Base-by-base conservation (phyloP, 805 yeast species). In the Teunomyces gatunensis region DNA sequence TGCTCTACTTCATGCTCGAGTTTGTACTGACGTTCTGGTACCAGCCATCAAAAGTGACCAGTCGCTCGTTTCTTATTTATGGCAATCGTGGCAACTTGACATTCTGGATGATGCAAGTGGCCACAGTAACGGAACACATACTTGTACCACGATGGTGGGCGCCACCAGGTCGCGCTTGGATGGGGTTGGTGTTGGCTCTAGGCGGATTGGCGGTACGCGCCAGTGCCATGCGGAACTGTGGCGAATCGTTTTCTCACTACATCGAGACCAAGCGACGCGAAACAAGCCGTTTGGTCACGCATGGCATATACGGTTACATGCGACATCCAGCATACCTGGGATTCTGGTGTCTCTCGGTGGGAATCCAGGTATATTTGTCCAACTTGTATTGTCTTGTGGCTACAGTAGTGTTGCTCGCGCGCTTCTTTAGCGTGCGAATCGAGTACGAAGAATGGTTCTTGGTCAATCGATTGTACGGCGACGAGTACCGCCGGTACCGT, bases 251-350 rank as follows among this genome's bases (percentile, higher is more conserved):
- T 46, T 58, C 67, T 34, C 76, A 71, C 52, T 56, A 60, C 43
- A 62, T 71, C 11, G 55, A 52, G 11, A 56, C 65, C 5, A 50
- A 54, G 9, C 43, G 49, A 10, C 27, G 42, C 5, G 27, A 28
- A 13, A 30, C 36, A 13, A 47, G 49, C 21, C 52, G 51, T 9
- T 53, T 71, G 29, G 61, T 70, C 23, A 68, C 73, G 10, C 36
- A 41, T 11, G 76, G 76, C 1, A 48, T 68, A n/a, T 71, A 66
- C 47, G 32, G 50, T 6, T 52, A 49, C 49, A 45, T 57, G 23
- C 50, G 75, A 43, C 76, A 71, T 47, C 76, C 76, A 13, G 65
- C 73, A 45, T 71, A 71, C 48, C 41, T 66, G 6, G 76, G 76
- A 34, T 71, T 69, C 48, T 61, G 65, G 51, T 42, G 60, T n/a